These are phyloP conservation scores for Tagetes patula DNA, from an alignment of 129 eudicot species.

Conservation along the genomic window DNA sequence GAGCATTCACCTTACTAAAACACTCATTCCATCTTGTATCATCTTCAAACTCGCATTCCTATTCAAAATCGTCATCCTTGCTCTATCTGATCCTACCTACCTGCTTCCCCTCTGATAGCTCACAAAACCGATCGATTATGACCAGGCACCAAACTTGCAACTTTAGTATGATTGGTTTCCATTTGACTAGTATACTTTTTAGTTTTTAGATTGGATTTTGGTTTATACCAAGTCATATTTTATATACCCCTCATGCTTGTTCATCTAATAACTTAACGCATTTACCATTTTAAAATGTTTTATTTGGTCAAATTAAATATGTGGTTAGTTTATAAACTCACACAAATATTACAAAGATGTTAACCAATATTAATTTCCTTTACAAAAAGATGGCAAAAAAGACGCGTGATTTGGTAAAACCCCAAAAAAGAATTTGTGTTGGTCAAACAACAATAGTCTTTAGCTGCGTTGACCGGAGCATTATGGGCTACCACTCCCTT, in stretches of 20 bases:
- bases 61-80: no score
- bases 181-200: no score
- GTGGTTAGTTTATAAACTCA: not conserved
- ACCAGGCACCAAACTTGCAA: no score
- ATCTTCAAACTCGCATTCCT: no score
- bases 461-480: slow-evolving; percentile 13
- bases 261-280: not conserved
- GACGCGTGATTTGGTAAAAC: slow-evolving; percentile 18
- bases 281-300: not conserved
- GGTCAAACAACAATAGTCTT: slow-evolving; percentile 27
- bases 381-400: not conserved
- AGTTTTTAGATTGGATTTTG: no score
- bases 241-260: not conserved
- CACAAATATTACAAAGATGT: not conserved
- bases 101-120: no score
- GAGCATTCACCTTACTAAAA: no score
- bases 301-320: not conserved
- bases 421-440: slow-evolving; percentile 4
- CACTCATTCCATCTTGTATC: no score
- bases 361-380: not conserved
- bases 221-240: not conserved
- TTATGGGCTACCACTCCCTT: slow-evolving; percentile 24
- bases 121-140: no score
- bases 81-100: no score
- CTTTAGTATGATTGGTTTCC: no score